These are phyloP conservation scores for Monosporascus sp. DNA, from an alignment of 2,329 filamentous ascomycete genomes.

Conservation along the genomic window DNA sequence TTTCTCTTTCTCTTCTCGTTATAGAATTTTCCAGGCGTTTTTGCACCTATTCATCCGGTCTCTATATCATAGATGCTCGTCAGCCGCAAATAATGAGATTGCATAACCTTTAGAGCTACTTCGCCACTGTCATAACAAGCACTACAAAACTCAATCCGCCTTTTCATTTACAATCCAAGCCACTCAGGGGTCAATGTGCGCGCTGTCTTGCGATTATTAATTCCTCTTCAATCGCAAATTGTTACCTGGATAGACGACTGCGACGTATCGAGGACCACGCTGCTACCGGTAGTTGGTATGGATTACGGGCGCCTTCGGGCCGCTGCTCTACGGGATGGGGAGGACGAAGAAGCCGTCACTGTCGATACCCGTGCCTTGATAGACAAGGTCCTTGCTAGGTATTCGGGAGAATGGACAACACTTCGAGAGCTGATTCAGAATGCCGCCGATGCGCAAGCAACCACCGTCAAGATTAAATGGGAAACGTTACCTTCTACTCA, in stretches of 20 bases:
- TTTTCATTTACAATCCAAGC: background rate
- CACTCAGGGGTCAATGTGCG: too few species aligned
- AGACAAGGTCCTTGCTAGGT: slow-evolving; percentile 93
- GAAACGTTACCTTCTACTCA: slow-evolving; percentile 82
- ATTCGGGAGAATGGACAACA: slow-evolving; percentile 90
- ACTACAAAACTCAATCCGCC: background rate
- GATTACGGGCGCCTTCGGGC: slow-evolving; percentile 75
- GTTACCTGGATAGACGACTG: background rate
- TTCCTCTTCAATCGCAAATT: slow-evolving; percentile 9
- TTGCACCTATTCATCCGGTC: background rate
- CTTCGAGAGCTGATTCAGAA: slow-evolving; percentile 95
- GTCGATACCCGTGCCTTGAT: slow-evolving; percentile 96
- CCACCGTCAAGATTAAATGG: slow-evolving; percentile 83
- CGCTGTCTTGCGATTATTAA: background rate
- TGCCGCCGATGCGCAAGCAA: slow-evolving; percentile 92
- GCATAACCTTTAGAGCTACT: background rate
- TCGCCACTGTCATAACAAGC: background rate
- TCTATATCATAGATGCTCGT: background rate
- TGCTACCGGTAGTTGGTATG: slow-evolving; percentile 40
- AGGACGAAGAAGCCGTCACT: slow-evolving; percentile 94
- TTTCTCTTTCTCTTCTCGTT: background rate
- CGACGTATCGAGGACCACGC: background rate
- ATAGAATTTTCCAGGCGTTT: background rate
- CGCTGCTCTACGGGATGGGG: slow-evolving; percentile 77
- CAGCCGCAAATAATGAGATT: background rate